Evolutionary conservation across 2,329 filamentous ascomycete genomes (phyloP).

Genomic region (Epichloe baconii): DNA sequence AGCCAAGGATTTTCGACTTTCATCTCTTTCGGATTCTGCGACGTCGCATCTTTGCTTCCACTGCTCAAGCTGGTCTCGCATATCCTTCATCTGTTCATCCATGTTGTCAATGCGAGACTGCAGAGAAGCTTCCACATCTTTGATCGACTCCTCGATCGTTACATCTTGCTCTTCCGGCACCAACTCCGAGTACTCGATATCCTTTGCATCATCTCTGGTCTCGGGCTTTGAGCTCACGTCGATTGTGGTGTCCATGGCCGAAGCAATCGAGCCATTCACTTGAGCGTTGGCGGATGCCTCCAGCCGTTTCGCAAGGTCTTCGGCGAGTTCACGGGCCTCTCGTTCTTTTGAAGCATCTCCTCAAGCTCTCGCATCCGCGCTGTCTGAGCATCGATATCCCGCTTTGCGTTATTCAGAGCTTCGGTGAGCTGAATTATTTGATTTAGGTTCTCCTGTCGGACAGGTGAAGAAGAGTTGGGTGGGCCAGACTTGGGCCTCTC

Average conservation of each 20-base stretch:
- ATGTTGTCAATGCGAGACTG: conserved; percentile 65
- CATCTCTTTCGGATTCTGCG: conserved; percentile 65
- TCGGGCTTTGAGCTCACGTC: conserved; percentile 11
- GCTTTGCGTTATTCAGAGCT: conserved; percentile 69
- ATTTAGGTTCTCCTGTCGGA: conserved; percentile 46
- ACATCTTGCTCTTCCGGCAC: neutral
- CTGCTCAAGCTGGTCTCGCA: conserved; percentile 66
- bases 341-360: conserved; percentile 59
- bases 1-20: conserved; percentile 60
- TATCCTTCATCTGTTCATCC: conserved; percentile 65
- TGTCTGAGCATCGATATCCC: conserved; percentile 75
- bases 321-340: conserved; percentile 68
- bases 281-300: conserved; percentile 36
- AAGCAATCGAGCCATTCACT: conserved; percentile 16
- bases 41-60: conserved; percentile 68
- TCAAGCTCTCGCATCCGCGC: conserved; percentile 72
- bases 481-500: conserved; percentile 53
- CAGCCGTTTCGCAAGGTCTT: conserved; percentile 64
- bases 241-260: conserved; percentile 13
- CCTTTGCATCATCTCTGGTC: neutral
- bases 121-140: conserved; percentile 17
- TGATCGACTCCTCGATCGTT: conserved; percentile 1
- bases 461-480: conserved; percentile 38
- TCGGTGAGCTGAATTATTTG: conserved; percentile 80
- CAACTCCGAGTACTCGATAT: neutral